A percentile compares a stretch with the other conserved stretches of the same genome.
Evolutionary conservation across 2,329 filamentous ascomycete species (phyloP).

Genomic region (Epichloe bromicola): DNA sequence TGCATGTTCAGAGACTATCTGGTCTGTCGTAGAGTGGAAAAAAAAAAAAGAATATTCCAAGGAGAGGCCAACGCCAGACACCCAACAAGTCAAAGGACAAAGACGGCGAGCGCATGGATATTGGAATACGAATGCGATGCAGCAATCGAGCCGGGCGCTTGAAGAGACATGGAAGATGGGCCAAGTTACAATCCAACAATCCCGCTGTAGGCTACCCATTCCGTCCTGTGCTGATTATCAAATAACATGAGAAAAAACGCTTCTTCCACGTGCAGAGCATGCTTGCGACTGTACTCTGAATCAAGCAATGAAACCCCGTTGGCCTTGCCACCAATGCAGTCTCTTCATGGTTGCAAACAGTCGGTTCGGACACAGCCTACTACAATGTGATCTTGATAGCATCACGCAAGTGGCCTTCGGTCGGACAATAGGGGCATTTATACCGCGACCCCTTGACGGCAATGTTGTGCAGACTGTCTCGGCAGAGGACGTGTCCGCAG

Average conservation of each 20-base stretch:
- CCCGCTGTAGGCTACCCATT: not conserved
- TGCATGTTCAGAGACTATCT: not conserved
- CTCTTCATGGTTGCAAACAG: not conserved
- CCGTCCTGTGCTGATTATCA: not conserved
- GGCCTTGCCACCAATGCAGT: too few species aligned
- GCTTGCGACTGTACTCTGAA: too few species aligned
- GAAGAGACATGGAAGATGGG: not conserved
- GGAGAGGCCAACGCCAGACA: not conserved
- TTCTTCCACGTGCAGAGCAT: not conserved
- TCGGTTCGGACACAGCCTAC: not conserved
- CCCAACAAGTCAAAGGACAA: not conserved
- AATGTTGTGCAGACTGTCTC: slow-evolving; percentile 68
- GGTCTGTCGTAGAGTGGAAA: not conserved
- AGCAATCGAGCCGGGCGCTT: not conserved
- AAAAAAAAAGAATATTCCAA: not conserved
- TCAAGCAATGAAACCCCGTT: too few species aligned
- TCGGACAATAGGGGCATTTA: slow-evolving; percentile 95
- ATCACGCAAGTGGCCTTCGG: slow-evolving; percentile 65
- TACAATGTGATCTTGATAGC: slow-evolving; percentile 59
- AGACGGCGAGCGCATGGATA: too few species aligned
- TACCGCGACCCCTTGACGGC: slow-evolving; percentile 67
- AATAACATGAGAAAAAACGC: not conserved
- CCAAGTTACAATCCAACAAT: not conserved
- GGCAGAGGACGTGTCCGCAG: slow-evolving; percentile 86
- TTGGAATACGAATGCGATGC: not conserved